Percentiles rank a stretch among this genome's conserved stretches.
Evolutionary conservation across 345 rosid species (phyloP).

Genomic region (Capsella bursapastoris): DNA sequence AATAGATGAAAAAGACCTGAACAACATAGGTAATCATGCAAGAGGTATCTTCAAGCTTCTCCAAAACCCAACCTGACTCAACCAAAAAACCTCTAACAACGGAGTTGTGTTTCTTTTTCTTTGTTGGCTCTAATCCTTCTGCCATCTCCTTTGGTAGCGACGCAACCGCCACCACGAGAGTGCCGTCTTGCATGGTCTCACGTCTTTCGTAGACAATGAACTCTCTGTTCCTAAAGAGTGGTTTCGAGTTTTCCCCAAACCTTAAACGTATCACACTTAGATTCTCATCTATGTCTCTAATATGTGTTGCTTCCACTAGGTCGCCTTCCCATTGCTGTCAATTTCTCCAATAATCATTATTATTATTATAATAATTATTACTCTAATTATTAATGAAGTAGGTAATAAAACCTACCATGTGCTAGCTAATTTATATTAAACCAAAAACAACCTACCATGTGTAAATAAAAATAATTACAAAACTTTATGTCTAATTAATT

Average conservation of each 20-base stretch:
- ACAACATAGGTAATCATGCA: conserved; percentile 79
- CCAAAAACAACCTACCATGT: conserved; percentile 6
- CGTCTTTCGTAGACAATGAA: conserved; percentile 81
- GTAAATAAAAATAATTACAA: background rate
- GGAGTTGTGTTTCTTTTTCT: conserved; percentile 57
- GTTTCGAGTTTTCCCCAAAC: conserved; percentile 75
- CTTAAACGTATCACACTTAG: conserved; percentile 68
- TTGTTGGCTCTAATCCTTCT: conserved; percentile 67
- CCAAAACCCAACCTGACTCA: conserved; percentile 92
- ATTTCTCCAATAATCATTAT: conserved; percentile 2
- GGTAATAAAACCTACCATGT: conserved; percentile 23
- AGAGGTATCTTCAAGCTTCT: conserved; percentile 71
- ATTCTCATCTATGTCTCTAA: conserved; percentile 73
- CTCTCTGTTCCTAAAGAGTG: conserved; percentile 75
- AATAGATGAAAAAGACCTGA: conserved; percentile 48
- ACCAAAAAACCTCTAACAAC: conserved; percentile 66
- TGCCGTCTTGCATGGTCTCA: conserved; percentile 89
- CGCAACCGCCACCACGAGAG: conserved; percentile 78
- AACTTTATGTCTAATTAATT: background rate
- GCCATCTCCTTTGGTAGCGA: conserved; percentile 83
- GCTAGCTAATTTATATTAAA: background rate
- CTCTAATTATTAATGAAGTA: background rate
- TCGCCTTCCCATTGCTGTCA: conserved; percentile 90
- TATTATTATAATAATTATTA: background rate
- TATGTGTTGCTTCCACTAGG: conserved; percentile 69